phyloP scores from a whole-genome alignment of 2,329 filamentous ascomycete genomes.

The Monilinia polystroma region DNA sequence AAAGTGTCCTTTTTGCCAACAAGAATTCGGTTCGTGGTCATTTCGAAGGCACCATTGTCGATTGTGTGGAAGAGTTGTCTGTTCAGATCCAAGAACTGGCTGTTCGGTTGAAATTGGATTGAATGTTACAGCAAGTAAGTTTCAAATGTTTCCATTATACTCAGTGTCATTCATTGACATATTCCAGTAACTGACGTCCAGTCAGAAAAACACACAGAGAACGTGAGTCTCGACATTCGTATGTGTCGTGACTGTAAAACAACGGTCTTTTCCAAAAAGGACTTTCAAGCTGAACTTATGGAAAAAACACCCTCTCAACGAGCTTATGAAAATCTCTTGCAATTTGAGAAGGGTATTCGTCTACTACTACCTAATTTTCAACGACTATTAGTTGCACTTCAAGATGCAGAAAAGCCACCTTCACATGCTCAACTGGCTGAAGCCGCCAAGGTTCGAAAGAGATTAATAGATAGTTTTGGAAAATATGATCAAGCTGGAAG shows the following conservation, averaged over 20 bases:
- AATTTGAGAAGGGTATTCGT: slow-evolving; percentile 71
- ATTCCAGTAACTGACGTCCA: slow-evolving; percentile 41
- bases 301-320: slow-evolving; percentile 60
- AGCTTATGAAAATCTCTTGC: slow-evolving; percentile 65
- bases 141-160: slow-evolving; percentile 1
- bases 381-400: slow-evolving; percentile 60
- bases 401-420: slow-evolving; percentile 59
- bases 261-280: slow-evolving; percentile 65
- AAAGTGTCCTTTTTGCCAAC: slow-evolving; percentile 90
- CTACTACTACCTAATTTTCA: slow-evolving; percentile 68
- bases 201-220: slow-evolving; percentile 50
- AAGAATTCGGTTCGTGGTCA: slow-evolving; percentile 90
- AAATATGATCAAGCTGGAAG: slow-evolving; percentile 69
- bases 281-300: slow-evolving; percentile 60
- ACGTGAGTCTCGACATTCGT: slow-evolving; percentile 72
- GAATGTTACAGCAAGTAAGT: slow-evolving; percentile 66
- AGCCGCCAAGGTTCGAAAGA: slow-evolving; percentile 68
- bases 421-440: slow-evolving; percentile 58
- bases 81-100: slow-evolving; percentile 77
- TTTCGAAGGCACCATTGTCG: slow-evolving; percentile 93
- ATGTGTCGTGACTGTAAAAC: slow-evolving; percentile 88
- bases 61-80: slow-evolving; percentile 90
- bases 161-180: slow-evolving; percentile 33
- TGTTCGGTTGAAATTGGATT: slow-evolving; percentile 85
- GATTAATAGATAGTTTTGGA: slow-evolving; percentile 68